A percentile compares a stretch with the other conserved stretches of the same genome.
phyloP scores from a whole-genome alignment of 352 stramenopile species.

The Lagenidium sp. region DNA sequence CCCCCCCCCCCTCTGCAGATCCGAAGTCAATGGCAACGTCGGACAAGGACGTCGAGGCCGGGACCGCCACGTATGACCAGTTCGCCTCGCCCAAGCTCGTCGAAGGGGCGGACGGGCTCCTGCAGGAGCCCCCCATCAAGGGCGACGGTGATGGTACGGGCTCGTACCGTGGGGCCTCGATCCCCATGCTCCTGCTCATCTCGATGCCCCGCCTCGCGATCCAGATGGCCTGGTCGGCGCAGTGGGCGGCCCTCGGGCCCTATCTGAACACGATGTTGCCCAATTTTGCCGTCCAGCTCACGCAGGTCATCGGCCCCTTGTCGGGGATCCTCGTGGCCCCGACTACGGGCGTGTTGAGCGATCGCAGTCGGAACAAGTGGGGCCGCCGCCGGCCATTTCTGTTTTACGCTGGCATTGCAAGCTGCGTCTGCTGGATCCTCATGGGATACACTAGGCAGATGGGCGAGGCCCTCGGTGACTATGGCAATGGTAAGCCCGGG shows the following conservation, averaged over 20 bases:
- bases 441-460: conserved; percentile 47
- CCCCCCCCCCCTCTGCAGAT: not conserved
- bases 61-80: conserved; percentile 4
- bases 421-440: conserved; percentile 32
- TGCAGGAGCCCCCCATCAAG: conserved; percentile 1
- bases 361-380: conserved; percentile 25
- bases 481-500: conserved; percentile 15
- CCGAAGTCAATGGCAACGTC: too few species aligned
- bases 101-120: not conserved
- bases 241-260: conserved; percentile 46
- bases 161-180: conserved; percentile 10
- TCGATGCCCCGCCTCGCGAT: conserved; percentile 48
- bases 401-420: conserved; percentile 20
- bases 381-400: conserved; percentile 33
- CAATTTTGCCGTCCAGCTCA: conserved; percentile 35
- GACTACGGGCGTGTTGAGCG: conserved; percentile 39
- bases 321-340: conserved; percentile 38
- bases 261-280: conserved; percentile 42
- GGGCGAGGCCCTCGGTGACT: conserved; percentile 35
- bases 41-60: conserved; percentile 1
- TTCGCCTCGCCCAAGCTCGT: conserved; percentile 10
- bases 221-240: conserved; percentile 46
- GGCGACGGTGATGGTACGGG: conserved; percentile 5
- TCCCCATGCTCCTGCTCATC: conserved; percentile 27
- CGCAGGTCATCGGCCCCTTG: conserved; percentile 39